Conservation (phyloP, 805 yeast genomes). For the Zygoascus biomembranicola region DNA sequence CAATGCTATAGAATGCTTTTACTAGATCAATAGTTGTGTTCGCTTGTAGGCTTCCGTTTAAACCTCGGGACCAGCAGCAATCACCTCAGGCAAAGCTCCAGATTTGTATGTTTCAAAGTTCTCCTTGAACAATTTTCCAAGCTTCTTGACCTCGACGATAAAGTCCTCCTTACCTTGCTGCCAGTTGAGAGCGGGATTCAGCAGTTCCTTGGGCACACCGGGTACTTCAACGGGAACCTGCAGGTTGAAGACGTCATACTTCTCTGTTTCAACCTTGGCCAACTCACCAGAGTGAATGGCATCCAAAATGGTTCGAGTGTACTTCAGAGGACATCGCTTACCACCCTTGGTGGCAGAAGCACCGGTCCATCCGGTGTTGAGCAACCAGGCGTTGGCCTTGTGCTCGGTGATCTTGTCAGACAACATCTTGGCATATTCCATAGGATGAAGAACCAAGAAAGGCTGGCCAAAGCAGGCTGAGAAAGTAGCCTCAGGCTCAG, state of each 20-base stretch:
- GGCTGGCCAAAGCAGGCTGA: slow-evolving; percentile 99
- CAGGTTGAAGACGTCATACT: slow-evolving; percentile 78
- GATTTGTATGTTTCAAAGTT: slow-evolving; percentile 80
- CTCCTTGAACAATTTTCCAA: slow-evolving; percentile 72
- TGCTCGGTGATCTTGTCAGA: slow-evolving; percentile 86
- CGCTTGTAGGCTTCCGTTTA: slow-evolving; percentile 15
- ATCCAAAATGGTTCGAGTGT: slow-evolving; percentile 93
- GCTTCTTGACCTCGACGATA: slow-evolving; percentile 46
- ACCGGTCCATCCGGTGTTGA: slow-evolving; percentile 99
- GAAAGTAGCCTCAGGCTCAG: slow-evolving; percentile 97
- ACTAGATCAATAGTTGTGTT: background rate
- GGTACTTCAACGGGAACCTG: slow-evolving; percentile 76
- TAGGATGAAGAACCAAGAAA: slow-evolving; percentile 94
- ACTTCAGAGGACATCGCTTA: slow-evolving; percentile 93
- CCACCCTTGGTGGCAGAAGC: slow-evolving; percentile 89
- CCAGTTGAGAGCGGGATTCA: slow-evolving; percentile 86
- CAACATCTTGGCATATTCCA: slow-evolving; percentile 93
- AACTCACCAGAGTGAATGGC: slow-evolving; percentile 89
- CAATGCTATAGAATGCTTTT: background rate
- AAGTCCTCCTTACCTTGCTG: slow-evolving; percentile 48
- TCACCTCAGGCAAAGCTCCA: slow-evolving; percentile 76
- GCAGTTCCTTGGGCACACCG: slow-evolving; percentile 73
- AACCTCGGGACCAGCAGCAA: slow-evolving; percentile 83
- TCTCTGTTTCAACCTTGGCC: slow-evolving; percentile 71
- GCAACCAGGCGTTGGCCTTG: slow-evolving; percentile 89